Evolutionary conservation across 169 alveolate species (phyloP).

Genomic region (Perkinsus marinus): DNA sequence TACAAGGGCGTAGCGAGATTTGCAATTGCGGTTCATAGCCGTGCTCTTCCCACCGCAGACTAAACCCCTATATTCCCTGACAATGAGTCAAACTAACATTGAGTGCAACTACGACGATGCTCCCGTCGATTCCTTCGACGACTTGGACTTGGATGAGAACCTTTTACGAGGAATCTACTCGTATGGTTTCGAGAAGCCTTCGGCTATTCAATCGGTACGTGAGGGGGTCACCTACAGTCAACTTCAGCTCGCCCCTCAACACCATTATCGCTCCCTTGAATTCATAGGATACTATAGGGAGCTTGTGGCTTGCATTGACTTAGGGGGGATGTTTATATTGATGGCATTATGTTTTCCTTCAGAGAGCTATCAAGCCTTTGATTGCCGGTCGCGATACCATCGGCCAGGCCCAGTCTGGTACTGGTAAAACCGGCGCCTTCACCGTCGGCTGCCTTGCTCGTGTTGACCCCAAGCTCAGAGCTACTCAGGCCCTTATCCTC

Average conservation of each 20-base stretch:
- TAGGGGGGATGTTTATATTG: no score
- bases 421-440: constrained; percentile 98
- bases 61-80: neutral
- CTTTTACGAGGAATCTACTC: constrained; percentile 91
- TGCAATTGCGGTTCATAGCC: neutral
- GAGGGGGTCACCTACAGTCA: neutral
- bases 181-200: constrained; percentile 97
- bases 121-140: constrained; percentile 84
- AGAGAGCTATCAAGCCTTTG: constrained; percentile 95
- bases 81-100: constrained; percentile 17
- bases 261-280: no score
- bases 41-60: neutral
- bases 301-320: no score
- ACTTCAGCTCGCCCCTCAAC: neutral
- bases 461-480: constrained; percentile 71
- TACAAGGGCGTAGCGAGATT: neutral
- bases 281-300: no score
- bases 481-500: constrained; percentile 85
- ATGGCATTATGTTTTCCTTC: constrained; percentile 4
- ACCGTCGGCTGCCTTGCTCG: constrained; percentile 84
- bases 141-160: constrained; percentile 78
- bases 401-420: constrained; percentile 97
- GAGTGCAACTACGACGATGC: constrained; percentile 87
- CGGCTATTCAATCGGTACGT: constrained; percentile 76
- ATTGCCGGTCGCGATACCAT: constrained; percentile 93